Evolutionary conservation across 192 early-diverging fungal genomes (phyloP), one percentile per base, ranked within the genome.

Genomic region (Mycoemilia scoparia): DNA sequence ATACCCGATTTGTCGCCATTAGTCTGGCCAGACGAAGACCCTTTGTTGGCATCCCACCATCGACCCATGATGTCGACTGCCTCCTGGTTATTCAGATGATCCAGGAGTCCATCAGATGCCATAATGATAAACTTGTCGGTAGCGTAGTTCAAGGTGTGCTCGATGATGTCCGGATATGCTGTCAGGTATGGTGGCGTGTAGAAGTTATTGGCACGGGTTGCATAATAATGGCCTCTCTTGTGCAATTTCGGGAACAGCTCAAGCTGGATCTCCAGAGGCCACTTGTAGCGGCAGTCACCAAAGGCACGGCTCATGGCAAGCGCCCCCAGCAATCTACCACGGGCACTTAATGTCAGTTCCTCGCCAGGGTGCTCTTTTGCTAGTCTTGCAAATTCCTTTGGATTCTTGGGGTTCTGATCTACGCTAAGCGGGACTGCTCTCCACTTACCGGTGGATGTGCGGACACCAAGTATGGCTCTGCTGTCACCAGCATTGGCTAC

Each of bases 51-150:
- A 36, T 64, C 60, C 24, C 51, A 64, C 49, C 54, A 64, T 29
- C 57, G 49, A 14, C 46, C 54, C 6, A 64, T 51, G 6, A 41
- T 18, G 5, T 45, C 38, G 7, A 64, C 41, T 2, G 70, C 57
- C 25, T 85, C 72, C 2, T 64, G 69, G 28, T 73, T 73, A 2
- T 70, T 69, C 32, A 85, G 38, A 38, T 71, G 54, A 37, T 87
- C 84, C 61, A 80, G 87, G 1, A 90, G 49, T 4, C 86, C 86
- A 62, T 86, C 86, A 0, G 81, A 71, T 2, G 81, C 82, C 36
- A 90, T 47, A 1, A 90, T 73, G 18, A 90, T 42, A 39, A 80
- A 87, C 39, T 57, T 47, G 39, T 84, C 80, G 23, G 64, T 51
- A 6, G 57, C 23, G n/a, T n/a, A n/a, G 30, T 44, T 48, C 5